Evolutionary conservation across 75 land plant species (phyloP).

Genomic region (Pinus taeda): DNA sequence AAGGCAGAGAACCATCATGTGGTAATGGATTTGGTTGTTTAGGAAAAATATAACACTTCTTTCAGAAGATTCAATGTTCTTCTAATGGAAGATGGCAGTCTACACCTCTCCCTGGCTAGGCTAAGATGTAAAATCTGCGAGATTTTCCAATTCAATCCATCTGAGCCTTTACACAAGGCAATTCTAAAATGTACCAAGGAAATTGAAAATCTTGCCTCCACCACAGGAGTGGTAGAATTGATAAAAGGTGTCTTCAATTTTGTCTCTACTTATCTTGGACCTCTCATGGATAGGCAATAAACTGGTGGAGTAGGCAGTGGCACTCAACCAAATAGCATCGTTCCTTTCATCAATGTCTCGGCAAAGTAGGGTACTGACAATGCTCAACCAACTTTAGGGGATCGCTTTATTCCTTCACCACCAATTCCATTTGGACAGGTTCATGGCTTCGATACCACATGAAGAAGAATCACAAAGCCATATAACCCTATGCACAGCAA

Average conservation of each 20-base stretch:
- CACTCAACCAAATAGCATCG: not conserved
- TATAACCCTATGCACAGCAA: no score
- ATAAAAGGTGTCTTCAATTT: conserved; percentile 10
- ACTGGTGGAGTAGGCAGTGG: not conserved
- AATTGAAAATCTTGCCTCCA: conserved; percentile 6
- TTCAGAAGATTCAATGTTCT: conserved; percentile 61
- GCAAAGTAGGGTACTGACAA: not conserved
- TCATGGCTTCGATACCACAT: no score
- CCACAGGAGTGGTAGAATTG: conserved; percentile 10
- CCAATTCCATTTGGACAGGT: not conserved
- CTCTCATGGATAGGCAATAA: not conserved
- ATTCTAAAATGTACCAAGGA: conserved; percentile 13
- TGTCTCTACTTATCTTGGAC: not conserved
- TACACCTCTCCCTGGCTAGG: conserved; percentile 38
- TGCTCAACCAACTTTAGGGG: not conserved
- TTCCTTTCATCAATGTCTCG: not conserved
- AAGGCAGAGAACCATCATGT: no score
- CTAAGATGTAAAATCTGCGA: conserved; percentile 40
- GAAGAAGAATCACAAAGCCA: no score
- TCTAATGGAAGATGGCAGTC: conserved; percentile 13
- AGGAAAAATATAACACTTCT: conserved; percentile 63
- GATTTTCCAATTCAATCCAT: conserved; percentile 44
- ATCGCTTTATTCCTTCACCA: not conserved
- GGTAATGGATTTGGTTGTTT: no score
- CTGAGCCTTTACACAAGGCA: conserved; percentile 15